These are phyloP conservation scores for Saccharomycopsis javanensis DNA, from an alignment of 805 yeast genomes.

Conservation along the genomic window DNA sequence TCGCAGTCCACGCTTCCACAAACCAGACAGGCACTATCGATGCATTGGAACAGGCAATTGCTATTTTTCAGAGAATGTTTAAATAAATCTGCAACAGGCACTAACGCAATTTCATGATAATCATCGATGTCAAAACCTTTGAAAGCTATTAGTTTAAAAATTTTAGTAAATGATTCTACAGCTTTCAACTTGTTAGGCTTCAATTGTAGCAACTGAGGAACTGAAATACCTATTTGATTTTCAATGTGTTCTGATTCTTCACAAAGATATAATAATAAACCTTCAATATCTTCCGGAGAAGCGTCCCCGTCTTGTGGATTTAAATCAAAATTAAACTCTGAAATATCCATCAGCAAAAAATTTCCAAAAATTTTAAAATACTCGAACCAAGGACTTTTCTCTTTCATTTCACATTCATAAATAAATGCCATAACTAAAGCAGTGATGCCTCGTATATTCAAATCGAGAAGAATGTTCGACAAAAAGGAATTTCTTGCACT, in stretches of 20 bases:
- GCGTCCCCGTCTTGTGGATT: constrained; percentile 34
- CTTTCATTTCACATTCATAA: constrained; percentile 51
- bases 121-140: constrained; percentile 69
- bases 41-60: constrained; percentile 15
- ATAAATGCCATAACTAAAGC: constrained; percentile 60
- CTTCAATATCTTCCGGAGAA: constrained; percentile 50
- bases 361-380: constrained; percentile 28
- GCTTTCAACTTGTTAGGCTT: background rate
- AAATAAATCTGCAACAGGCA: constrained; percentile 87
- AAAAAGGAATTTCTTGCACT: constrained; percentile 52
- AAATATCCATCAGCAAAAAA: constrained; percentile 4
- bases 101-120: constrained; percentile 64
- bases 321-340: constrained; percentile 71
- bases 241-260: constrained; percentile 30
- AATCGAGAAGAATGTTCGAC: constrained; percentile 57
- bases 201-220: constrained; percentile 11
- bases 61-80: constrained; percentile 41
- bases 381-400: constrained; percentile 70
- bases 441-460: constrained; percentile 50
- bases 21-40: constrained; percentile 36
- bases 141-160: constrained; percentile 12
- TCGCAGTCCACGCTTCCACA: constrained; percentile 41
- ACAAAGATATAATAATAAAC: constrained; percentile 49
- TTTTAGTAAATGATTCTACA: constrained; percentile 12
- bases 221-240: constrained; percentile 10